Percentiles rank a stretch among this genome's conserved stretches.
Evolutionary conservation across 768 basidiomycete species (phyloP).

Genomic region (Pisolithus orientalis): DNA sequence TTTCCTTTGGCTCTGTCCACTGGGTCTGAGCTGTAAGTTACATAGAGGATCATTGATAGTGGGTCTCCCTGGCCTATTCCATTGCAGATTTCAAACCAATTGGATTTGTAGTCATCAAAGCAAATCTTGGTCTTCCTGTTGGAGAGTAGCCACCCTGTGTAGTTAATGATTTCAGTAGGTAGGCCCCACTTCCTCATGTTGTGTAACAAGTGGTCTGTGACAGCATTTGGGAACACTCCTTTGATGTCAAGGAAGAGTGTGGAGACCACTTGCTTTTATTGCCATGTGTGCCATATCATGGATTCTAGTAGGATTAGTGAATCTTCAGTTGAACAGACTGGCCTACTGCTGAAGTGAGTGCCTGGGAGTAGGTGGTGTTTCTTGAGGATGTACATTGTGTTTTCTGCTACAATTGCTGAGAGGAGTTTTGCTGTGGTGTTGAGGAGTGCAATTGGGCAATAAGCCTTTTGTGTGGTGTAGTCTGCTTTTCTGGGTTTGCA

Average conservation of each 20-base stretch:
- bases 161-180: not conserved
- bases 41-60: constrained; percentile 22
- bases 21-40: too few species aligned
- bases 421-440: too few species aligned
- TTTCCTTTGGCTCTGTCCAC: not conserved
- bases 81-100: constrained; percentile 8
- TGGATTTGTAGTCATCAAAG: constrained; percentile 19
- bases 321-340: constrained; percentile 34
- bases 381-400: constrained; percentile 24
- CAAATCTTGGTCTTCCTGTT: too few species aligned
- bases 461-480: too few species aligned
- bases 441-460: too few species aligned
- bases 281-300: constrained; percentile 34
- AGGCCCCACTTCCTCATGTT: too few species aligned
- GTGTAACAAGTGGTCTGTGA: too few species aligned
- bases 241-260: constrained; percentile 37
- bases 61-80: constrained; percentile 32
- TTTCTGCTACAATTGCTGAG: too few species aligned
- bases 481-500: constrained; percentile 35
- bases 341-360: too few species aligned
- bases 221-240: constrained; percentile 39
- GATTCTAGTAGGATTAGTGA: constrained; percentile 28
- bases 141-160: constrained; percentile 3
- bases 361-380: constrained; percentile 27
- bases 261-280: constrained; percentile 26